Percentiles rank a stretch among this genome's conserved stretches.
phyloP scores from a whole-genome alignment of 129 eudicot genomes.

The Daucus carota region DNA sequence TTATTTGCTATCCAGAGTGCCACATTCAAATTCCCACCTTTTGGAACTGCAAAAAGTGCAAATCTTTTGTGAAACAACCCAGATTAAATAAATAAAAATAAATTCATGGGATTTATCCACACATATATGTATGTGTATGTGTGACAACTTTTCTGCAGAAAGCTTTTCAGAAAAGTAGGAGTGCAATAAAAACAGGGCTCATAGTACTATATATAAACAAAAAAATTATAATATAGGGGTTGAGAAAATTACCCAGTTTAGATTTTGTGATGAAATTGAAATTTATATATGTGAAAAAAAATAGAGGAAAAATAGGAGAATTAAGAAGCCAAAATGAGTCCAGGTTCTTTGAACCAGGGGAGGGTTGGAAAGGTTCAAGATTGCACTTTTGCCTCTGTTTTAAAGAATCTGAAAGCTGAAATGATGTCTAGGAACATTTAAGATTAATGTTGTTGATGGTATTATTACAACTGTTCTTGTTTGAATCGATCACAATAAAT shows the following conservation, averaged over 20 bases:
- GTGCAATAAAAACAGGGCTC: neutral
- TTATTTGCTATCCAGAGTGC: neutral
- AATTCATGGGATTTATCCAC: neutral
- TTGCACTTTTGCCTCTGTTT: neutral
- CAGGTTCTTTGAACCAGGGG: constrained; percentile 12
- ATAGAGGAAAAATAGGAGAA: neutral
- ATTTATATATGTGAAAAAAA: no score
- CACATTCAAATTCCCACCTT: neutral
- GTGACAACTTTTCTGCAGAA: constrained; percentile 7
- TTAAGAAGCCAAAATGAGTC: neutral
- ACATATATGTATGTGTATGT: neutral
- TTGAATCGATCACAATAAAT: neutral
- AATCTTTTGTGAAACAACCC: neutral
- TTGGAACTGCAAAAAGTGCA: neutral
- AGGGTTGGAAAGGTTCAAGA: neutral
- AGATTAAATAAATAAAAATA: neutral
- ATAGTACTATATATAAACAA: neutral
- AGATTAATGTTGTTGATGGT: no score
- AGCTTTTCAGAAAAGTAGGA: neutral
- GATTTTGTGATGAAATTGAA: neutral
- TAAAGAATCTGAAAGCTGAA: neutral
- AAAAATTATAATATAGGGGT: neutral
- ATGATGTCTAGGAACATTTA: neutral
- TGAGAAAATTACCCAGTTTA: neutral
- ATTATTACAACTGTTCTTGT: neutral